A percentile compares a stretch with the other conserved stretches of the same genome.
Evolutionary conservation across 2,329 filamentous ascomycete species (phyloP).

Genomic region (Sporothrix luriei): DNA sequence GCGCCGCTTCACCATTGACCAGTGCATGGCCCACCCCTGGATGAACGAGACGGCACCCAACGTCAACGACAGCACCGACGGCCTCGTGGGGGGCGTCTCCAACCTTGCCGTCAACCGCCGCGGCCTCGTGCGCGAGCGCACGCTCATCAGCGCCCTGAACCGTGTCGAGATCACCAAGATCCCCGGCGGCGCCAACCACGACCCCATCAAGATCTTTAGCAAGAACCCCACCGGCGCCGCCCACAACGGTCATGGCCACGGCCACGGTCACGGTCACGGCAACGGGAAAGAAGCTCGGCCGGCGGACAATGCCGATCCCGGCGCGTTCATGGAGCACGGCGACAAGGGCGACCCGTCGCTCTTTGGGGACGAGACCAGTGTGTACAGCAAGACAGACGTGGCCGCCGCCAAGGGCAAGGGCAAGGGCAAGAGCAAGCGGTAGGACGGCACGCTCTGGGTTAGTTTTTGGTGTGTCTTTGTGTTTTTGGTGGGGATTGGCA

Average conservation of each 20-base stretch:
- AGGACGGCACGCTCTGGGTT: slow-evolving; percentile 6
- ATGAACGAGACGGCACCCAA: slow-evolving; percentile 64
- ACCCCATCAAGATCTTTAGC: slow-evolving; percentile 70
- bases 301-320: slow-evolving; percentile 64
- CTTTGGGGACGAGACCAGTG: slow-evolving; percentile 65
- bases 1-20: slow-evolving; percentile 81
- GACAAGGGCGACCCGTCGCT: slow-evolving; percentile 81
- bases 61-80: slow-evolving; percentile 84
- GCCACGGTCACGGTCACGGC: slow-evolving; percentile 37
- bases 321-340: slow-evolving; percentile 82
- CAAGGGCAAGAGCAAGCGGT: slow-evolving; percentile 36
- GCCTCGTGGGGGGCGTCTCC: slow-evolving; percentile 82
- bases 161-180: slow-evolving; percentile 61
- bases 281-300: slow-evolving; percentile 65
- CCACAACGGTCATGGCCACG: slow-evolving; percentile 30
- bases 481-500: neutral
- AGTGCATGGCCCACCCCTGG: slow-evolving; percentile 92
- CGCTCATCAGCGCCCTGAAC: slow-evolving; percentile 80
- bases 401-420: slow-evolving; percentile 37
- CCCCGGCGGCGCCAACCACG: slow-evolving; percentile 59
- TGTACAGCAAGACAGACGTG: slow-evolving; percentile 51
- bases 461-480: neutral
- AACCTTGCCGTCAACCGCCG: slow-evolving; percentile 81
- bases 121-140: slow-evolving; percentile 79
- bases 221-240: slow-evolving; percentile 54